Evolutionary conservation across 2,329 filamentous ascomycete genomes (phyloP).

Genomic region (Talaromyces sp.): DNA sequence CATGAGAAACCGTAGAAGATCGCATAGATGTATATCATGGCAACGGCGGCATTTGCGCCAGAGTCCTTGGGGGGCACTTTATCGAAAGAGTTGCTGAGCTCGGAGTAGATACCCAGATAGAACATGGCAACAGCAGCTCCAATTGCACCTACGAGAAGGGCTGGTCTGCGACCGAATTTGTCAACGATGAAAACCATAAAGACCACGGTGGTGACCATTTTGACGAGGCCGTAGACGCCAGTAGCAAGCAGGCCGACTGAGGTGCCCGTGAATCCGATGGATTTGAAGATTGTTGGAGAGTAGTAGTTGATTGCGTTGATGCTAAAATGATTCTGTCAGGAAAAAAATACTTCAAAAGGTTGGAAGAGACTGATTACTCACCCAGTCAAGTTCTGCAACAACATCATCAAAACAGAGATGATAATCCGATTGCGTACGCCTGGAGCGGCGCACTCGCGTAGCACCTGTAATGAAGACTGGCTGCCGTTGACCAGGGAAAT

Average conservation of each 20-base stretch:
- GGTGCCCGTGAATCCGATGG: slow-evolving; percentile 43
- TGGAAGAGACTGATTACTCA: slow-evolving; percentile 41
- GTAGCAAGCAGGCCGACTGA: slow-evolving; percentile 49
- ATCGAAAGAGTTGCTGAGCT: slow-evolving; percentile 9
- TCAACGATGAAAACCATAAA: slow-evolving; percentile 52
- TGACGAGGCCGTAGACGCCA: slow-evolving; percentile 58
- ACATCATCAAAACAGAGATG: slow-evolving; percentile 47
- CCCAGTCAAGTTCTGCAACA: slow-evolving; percentile 47
- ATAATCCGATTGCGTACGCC: slow-evolving; percentile 48
- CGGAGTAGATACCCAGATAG: slow-evolving; percentile 17
- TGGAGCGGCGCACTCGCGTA: slow-evolving; percentile 16
- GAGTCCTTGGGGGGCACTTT: slow-evolving; percentile 5
- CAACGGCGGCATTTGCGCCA: slow-evolving; percentile 19
- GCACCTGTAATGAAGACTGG: slow-evolving; percentile 45
- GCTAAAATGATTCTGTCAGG: slow-evolving; percentile 60
- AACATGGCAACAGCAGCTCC: slow-evolving; percentile 47
- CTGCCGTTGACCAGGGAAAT: slow-evolving; percentile 32
- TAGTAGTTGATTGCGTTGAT: slow-evolving; percentile 59
- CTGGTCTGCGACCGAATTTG: slow-evolving; percentile 40
- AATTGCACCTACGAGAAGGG: slow-evolving; percentile 51
- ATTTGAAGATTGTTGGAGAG: slow-evolving; percentile 55
- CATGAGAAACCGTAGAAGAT: slow-evolving; percentile 23
- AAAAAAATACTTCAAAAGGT: slow-evolving; percentile 29
- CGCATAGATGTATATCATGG: slow-evolving; percentile 19
- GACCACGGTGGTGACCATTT: slow-evolving; percentile 62